Evolutionary conservation across 257 asterid genomes (phyloP), one percentile per base, ranked within the genome.

Genomic region (Lycium barbarum): DNA sequence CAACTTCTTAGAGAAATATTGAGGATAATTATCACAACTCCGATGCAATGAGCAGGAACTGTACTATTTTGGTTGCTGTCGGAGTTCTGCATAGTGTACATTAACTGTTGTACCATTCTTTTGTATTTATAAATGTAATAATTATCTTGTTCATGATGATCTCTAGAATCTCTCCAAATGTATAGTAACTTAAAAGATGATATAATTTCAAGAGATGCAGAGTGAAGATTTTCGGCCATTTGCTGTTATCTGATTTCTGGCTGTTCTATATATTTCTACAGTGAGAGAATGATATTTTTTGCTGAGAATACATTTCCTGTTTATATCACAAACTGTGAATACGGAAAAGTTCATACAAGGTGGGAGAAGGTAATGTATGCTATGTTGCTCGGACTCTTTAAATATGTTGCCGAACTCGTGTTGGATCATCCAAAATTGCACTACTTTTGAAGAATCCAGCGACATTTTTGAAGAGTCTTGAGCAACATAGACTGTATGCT

Each of bases 91-190:
- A 8, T 26, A 63, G 45, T 51, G 82, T 26, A 51, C 26, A 51
- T 49, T 78, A 26, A 26, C 17, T 53, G 65, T 78, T 33, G 43
- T 78, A 53, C 65, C 82, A 26, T 78, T 78, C 65, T 26, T 26
- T 14, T 53, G 47, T 76, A 14, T 14, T 76, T 3, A 7, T 76
- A 17, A 26, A 78, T 78, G 82, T 78, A 78, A 53, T 33, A 22
- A 26, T 26, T 15, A 53, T 78, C 47, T 53, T 78, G 82, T 26
- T 53, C 65, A 33, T 53, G 63, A 51, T 76, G 63, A 76, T 53
- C 63, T 51, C 9, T 51, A 78, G 49, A 53, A 53, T 78, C 63
- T 9, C 65, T 78, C 65, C 82, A 33, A 53, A 78, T 53, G 82
- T 14, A 78, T 45, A 78, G 65, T 26, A 26, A 78, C 22, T 78